Percentiles rank a stretch among this genome's conserved stretches.
Evolutionary conservation across 495 filamentous ascomycete genomes (phyloP).

Genomic region (Hypoxylon trugodes): DNA sequence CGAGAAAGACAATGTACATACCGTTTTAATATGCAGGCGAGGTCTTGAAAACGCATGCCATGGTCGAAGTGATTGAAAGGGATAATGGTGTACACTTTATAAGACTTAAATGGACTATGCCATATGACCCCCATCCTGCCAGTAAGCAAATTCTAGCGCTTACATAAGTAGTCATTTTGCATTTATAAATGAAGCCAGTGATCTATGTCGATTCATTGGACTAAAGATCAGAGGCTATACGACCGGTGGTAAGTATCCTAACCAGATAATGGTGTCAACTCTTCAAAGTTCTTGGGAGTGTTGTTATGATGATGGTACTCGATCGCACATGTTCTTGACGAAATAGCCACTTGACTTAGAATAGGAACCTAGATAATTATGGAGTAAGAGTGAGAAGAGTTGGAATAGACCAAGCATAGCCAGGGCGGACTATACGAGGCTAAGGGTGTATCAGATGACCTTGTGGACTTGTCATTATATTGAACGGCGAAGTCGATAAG

Average conservation of each 20-base stretch:
- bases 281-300: no score
- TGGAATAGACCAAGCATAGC: not conserved
- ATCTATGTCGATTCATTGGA: not conserved
- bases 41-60: no score
- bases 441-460: not conserved
- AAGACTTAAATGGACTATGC: slow-evolving; percentile 5
- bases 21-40: no score
- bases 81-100: not conserved
- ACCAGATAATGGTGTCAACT: no score
- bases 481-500: not conserved
- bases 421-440: slow-evolving; percentile 5
- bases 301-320: no score
- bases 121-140: slow-evolving; percentile 26
- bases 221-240: no score
- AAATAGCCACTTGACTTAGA: no score
- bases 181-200: slow-evolving; percentile 1
- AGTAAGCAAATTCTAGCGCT: slow-evolving; percentile 33
- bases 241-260: no score
- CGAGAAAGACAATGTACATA: not conserved
- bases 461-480: not conserved
- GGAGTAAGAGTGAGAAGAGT: not conserved
- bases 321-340: no score
- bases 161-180: slow-evolving; percentile 19
- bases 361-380: not conserved
- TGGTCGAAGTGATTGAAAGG: not conserved